Evolutionary conservation across 1,139 yeast genomes (phyloP), one percentile per base, ranked within the genome.

Genomic region (Chernovozyma sophiae-reginae): DNA sequence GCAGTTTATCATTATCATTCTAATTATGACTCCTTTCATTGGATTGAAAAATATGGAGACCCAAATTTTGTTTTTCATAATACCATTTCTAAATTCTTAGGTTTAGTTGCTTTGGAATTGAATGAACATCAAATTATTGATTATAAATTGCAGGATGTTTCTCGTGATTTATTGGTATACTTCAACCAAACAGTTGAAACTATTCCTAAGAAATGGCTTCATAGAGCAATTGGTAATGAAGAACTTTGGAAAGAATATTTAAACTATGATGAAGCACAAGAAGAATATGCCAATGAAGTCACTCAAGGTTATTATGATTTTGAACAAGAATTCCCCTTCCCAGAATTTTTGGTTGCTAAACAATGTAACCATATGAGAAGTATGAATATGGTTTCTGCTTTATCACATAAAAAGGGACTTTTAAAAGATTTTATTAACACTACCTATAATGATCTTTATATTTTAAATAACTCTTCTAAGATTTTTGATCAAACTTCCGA

Each of bases 1-100:
- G 70, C 77, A 7, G 60, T 78, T 10, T 70, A 72, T 44, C 84
- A 78, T 43, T 61, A 65, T 39, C 81, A 81, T 52, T 80, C 89
- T 7, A 70, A 68, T 37, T 79, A 68, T 49, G 87, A 81, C 49
- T 71, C 81, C 6, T 62, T 63, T 37, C 55, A 70, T 39, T 81
- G 85, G 81, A 62, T 81, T 58, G 61, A 68, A 25, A 58, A 60
- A n/a, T 68, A 59, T 48, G 72, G 75, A 14, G 90, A 82, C 51
- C 72, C 76, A 11, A 74, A 69, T 0, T 76, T 73, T 44, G 63
- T 66, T 17, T 62, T 61, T 41, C 89, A 81, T 45, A 74, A 72
- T 45, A 63, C 75, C 16, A 55, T 79, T 38, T 78, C 87, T 3
- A 78, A 77, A 48, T 77, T 74, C 50, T 58, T 75, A 38, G 83